Evolutionary conservation across 768 basidiomycete genomes (phyloP), one percentile per base, ranked within the genome.

Genomic region (Hysterangium stoloniferum): DNA sequence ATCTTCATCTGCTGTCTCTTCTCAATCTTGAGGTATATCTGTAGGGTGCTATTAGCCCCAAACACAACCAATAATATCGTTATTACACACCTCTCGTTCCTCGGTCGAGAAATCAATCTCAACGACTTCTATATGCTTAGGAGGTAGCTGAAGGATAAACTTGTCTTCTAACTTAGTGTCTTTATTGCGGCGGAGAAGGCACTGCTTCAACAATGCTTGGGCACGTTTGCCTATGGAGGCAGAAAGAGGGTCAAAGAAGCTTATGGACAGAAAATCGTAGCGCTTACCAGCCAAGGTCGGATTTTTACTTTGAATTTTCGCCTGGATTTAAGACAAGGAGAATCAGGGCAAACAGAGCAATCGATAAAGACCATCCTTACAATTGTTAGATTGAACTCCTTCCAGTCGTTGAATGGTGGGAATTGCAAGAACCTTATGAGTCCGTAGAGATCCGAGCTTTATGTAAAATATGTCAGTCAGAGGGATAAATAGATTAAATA

Each of bases 161-260:
- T 80, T 68, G 56, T 89, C 85, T 54, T 70, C 69, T 29, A 78
- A 60, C 35, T 63, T 59, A 1, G 82, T 75, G 52, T 82, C 69
- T 60, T 90, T 90, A 24, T 81, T 88, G 3, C 89, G 73, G 4
- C 88, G 74, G n/a, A 91, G 68, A 22, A 88, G 63, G 46, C 84
- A 66, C 1, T 80, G 77, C 52, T 77, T 75, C 38, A 90, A 66
- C 35, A 89, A 76, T 8, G 77, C 75, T 57, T 84, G 86, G 0
- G 83, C 82, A 12, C 84, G 75, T 28, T 73, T 65, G 4, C 79
- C 79, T 62, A 36, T n/a, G 2, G 15, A 25, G 28, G 12, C 17
- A 27, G 7, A 47, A 27, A 11, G 41, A 32, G n/a, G 9, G 20
- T 20, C 25, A 45, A 25, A 24, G 2, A 19, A 32, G 28, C 22